A percentile compares a stretch with the other conserved stretches of the same genome.
phyloP scores from a whole-genome alignment of 495 filamentous ascomycete genomes.

The Aspergillus haitiensis region DNA sequence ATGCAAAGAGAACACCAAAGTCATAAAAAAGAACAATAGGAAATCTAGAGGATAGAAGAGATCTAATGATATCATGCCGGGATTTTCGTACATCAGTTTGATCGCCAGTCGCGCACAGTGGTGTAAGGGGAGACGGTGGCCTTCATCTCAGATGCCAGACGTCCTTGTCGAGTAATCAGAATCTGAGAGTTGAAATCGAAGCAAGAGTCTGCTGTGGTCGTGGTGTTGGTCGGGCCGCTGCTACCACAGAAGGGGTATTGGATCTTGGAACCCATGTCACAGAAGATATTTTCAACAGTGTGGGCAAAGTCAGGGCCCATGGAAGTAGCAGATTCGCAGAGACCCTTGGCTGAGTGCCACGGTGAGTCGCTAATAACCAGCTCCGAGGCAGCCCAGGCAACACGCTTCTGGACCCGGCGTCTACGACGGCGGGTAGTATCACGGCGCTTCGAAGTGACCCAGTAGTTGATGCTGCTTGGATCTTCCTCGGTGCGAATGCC shows the following conservation, averaged over 20 bases:
- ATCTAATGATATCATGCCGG: too few species aligned
- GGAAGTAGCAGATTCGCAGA: conserved; percentile 13
- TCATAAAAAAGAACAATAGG: too few species aligned
- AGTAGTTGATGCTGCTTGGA: conserved; percentile 15
- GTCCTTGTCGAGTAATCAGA: neutral
- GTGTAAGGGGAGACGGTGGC: too few species aligned
- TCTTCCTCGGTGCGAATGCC: conserved; percentile 15
- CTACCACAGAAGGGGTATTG: conserved; percentile 9
- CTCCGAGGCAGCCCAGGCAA: conserved; percentile 7
- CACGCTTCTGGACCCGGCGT: neutral
- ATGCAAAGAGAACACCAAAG: too few species aligned
- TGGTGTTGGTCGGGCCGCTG: neutral
- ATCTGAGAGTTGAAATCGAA: conserved; percentile 8
- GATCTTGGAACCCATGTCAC: conserved; percentile 15
- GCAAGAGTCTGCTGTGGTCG: neutral
- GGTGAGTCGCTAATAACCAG: conserved; percentile 11
- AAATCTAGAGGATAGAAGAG: too few species aligned
- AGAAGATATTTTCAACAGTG: conserved; percentile 8
- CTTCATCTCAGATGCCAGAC: too few species aligned
- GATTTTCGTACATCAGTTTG: too few species aligned
- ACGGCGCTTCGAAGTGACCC: neutral
- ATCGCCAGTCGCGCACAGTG: too few species aligned
- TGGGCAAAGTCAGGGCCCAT: conserved; percentile 22
- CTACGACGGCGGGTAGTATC: conserved; percentile 1
- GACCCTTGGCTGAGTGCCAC: conserved; percentile 5